These are phyloP conservation scores for Anacardium occidentale DNA, from an alignment of 345 rosid genomes.

Conservation along the genomic window DNA sequence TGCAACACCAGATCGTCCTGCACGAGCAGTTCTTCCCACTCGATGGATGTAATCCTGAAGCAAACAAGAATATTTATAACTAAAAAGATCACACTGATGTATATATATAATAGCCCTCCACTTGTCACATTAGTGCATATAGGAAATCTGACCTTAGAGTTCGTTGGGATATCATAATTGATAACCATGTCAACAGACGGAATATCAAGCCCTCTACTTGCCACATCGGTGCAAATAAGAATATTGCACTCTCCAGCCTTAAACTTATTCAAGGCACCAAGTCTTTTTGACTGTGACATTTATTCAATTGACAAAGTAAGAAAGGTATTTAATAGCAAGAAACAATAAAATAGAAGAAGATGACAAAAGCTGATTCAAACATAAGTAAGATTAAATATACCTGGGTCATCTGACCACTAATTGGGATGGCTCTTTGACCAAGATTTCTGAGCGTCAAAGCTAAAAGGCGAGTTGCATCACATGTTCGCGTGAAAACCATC, in stretches of 20 bases:
- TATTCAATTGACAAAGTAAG: constrained; percentile 8
- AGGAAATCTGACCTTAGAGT: constrained; percentile 53
- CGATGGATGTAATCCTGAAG: constrained; percentile 84
- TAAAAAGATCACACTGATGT: not conserved
- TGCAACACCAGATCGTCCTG: constrained; percentile 95
- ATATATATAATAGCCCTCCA: not conserved
- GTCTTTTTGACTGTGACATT: constrained; percentile 72
- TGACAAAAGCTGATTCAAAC: not conserved
- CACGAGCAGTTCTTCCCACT: constrained; percentile 92
- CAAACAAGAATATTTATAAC: not conserved
- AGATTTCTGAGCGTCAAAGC: constrained; percentile 82
- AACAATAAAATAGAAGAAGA: not conserved
- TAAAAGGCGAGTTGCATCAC: constrained; percentile 76
- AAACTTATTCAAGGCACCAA: constrained; percentile 90
- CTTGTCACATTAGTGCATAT: not conserved
- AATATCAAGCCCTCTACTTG: constrained; percentile 98
- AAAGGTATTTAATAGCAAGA: not conserved
- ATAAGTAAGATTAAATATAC: constrained; percentile 23
- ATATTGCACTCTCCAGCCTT: constrained; percentile 92
- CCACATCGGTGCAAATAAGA: constrained; percentile 93
- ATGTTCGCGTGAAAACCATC: constrained; percentile 94
- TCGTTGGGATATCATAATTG: constrained; percentile 88
- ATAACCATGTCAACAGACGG: constrained; percentile 95
- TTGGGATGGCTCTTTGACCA: constrained; percentile 88
- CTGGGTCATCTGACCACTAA: constrained; percentile 98